Base-by-base conservation (phyloP, 148 eudicot genomes). In the Cornus suecica region DNA sequence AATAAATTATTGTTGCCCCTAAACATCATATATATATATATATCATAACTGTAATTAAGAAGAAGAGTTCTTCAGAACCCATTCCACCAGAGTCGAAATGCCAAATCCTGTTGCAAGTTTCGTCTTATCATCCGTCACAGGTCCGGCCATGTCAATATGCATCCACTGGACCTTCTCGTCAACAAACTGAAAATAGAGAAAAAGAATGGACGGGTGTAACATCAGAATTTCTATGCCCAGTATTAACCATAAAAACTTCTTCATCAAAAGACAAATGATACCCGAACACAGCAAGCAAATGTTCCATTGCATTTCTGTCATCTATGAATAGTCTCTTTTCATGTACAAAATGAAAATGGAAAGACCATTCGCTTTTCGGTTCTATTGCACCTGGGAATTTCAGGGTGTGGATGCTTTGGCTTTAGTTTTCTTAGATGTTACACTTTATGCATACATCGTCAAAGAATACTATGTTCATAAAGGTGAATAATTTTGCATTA, bases 81-180 rank as follows among this genome's bases (percentile, higher is more conserved):
- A 96, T 82, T 96, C 99, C 68, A 96, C 98, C 80, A 96, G 74
- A 23, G 99, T 96, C 8, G 97, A 85, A 64, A 96, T 79, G 30
- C 91, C 98, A 70, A 96, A 96, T 62, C 99, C 99, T 13, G 99
- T 96, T 54, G 91, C 99, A 14, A 79, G 41, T 34, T 92, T 93
- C 81, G 90, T 96, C 85, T 96, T 96, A 37, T 96, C 93, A 70
- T 76, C 86, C 97, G 88, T 87, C 64, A 96, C 99, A 11, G 99
- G 99, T 11, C 98, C 99, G 56, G 99, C 93, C 92, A 96, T 87
- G 87, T 96, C 99, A 48, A 96, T 96, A 76, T 96, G 99, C 92
- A 93, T 82, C 99, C 99, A 96, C 29, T 96, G 87, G 45, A 96
- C 99, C 78, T 96, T 96, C 86, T 93, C 98, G 66, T 93, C 98